Evolutionary conservation across 495 filamentous ascomycete genomes (phyloP).

Genomic region (Trichoderma virens): DNA sequence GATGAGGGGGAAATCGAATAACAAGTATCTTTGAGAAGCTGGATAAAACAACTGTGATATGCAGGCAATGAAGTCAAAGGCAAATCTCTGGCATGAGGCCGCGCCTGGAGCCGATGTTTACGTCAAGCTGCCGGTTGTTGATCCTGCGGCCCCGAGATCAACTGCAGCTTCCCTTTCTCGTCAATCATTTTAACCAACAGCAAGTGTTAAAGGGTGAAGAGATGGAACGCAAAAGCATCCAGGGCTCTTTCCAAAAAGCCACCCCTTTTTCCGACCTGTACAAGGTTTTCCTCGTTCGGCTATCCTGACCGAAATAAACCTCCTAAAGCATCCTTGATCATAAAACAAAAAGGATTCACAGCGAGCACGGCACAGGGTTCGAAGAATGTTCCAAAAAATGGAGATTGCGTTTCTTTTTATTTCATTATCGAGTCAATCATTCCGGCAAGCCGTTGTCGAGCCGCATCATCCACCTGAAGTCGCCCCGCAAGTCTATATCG

Average conservation of each 20-base stretch:
- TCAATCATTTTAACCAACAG: neutral
- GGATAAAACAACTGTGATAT: neutral
- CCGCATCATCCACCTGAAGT: neutral
- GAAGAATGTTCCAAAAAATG: neutral
- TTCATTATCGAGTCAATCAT: neutral
- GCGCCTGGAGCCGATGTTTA: neutral
- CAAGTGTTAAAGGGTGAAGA: neutral
- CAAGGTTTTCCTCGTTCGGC: neutral
- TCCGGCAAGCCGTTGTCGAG: neutral
- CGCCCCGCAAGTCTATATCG: conserved; percentile 2
- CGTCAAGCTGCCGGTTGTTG: neutral
- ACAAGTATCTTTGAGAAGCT: neutral
- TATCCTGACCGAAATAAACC: too few relatives aligned
- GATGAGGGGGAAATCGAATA: neutral
- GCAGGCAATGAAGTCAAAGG: neutral
- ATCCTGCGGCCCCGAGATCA: neutral
- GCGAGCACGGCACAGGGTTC: neutral
- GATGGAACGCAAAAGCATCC: neutral
- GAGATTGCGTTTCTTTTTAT: neutral
- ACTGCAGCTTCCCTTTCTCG: neutral
- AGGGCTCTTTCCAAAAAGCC: neutral
- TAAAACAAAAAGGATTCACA: neutral
- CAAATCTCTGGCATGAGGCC: neutral
- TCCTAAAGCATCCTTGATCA: neutral
- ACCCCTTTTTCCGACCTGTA: neutral